Evolutionary conservation across 495 filamentous ascomycete species (phyloP), one percentile per base, ranked within the genome.

Genomic region (Massariosphaeria phaeospora): DNA sequence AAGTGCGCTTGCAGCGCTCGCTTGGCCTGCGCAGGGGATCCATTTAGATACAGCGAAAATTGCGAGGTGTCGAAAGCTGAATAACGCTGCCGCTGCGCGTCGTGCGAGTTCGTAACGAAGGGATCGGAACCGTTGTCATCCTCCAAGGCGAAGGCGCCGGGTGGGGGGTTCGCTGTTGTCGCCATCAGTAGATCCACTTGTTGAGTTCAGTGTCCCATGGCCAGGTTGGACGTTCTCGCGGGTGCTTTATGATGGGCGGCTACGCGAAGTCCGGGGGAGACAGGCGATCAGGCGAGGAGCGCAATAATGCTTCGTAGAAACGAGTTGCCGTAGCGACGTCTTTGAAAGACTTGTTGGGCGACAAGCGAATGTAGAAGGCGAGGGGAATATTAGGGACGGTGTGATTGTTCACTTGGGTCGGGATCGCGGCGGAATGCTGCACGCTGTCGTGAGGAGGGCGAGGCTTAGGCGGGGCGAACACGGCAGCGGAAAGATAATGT

Each of bases 1-100:
- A 97, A 75, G 69, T 96, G 94, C 36, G 90, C 89, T 70, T 96
- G 85, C 26, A 98, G 76, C 27, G 90, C 89, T 43, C 85, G 84
- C 67, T 86, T 93, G 5, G 89, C 85, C 62, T 96, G 89, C 27
- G 83, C 80, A 29, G 91, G 88, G 0, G 93, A 95, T 2, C 82
- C 74, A 25, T 80, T 77, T 5, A 85, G 79, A 63, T 85, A 84
- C n/a, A 93, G 70, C 30, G 82, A 83, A 62, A 95, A 87, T 21
- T 89, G 70, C 46, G 89, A 82, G 6, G 77, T 79, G 63, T 94
- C 87, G 65, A 93, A 91, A 39, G 81, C 75, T 21, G 87, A 86
- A 66, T 84, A 89, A 47, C 89, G 82, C 59, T 88, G 79, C 50
- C 83, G 75, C 52, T 76, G 74, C 29, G 77, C 70, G 25, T 57